Base-by-base conservation (phyloP, 2,329 filamentous ascomycete genomes). In the Chalara sp. region DNA sequence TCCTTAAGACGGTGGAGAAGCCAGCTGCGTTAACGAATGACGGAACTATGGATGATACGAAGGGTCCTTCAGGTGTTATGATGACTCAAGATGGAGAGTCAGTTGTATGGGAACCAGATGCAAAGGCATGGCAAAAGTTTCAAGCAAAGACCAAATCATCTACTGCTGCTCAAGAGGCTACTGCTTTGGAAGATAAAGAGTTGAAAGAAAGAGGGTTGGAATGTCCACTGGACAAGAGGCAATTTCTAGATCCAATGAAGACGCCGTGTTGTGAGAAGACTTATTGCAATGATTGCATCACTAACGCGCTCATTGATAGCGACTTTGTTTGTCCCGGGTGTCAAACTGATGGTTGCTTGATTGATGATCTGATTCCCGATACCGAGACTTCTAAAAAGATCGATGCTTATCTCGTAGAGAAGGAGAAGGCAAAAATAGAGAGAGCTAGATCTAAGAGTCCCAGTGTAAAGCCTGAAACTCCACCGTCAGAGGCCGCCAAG, bases 231-330 rank as follows among this genome's bases (percentile, higher is more conserved):
- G 93, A 97, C 83, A 95, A 95, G 74, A 91, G 89, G 72, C 86
- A 96, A 80, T 96, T 97, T 74, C 85, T 95, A 83, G 89, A 96
- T 70, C 92, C 93, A 80, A 93, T 95, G 79, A 95, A 96, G 81
- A 97, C 93, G 67, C 92, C 93, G 60, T 99, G 93, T 81, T 99
- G 93, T 78, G 82, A 87, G 74, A 95, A 87, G 80, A 96, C 91
- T 67, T 99, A 95, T 78, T 99, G 93, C 80, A 93, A 93, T 81
- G 90, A 96, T 70, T 99, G 93, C 86, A 96, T 99, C 73, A 95
- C 93, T 69, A 96, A 96, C 81, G 89, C 91, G 72, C 84, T 99
- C 72, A 92, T 96, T 73, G 91, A 97, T 76, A 93, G 87, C 80
- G 93, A 99, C 79, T 90, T 99, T 72, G 78, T 91, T 70, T 99